Conservation (phyloP, 495 filamentous ascomycete species). For the Parmelia sp. region DNA sequence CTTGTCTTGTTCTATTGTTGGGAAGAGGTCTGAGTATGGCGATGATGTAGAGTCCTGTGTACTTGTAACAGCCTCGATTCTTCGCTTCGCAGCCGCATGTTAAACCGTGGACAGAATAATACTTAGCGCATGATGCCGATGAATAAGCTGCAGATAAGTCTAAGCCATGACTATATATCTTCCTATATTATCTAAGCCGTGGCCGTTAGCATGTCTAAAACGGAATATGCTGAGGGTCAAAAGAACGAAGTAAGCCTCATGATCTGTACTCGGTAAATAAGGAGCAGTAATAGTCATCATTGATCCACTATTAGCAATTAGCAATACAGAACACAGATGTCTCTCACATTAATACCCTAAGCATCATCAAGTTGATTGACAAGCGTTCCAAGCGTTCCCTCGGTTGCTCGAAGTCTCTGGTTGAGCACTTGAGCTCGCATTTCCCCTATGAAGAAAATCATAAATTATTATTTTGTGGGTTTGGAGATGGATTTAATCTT, state of each 20-base stretch:
- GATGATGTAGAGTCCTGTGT: background rate
- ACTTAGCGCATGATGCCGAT: background rate
- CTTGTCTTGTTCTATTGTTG: background rate
- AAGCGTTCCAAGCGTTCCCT: no score
- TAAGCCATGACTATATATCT: background rate
- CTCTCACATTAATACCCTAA: background rate
- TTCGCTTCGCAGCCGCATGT: background rate
- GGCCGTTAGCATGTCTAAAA: background rate
- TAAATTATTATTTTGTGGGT: no score
- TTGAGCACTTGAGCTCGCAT: background rate
- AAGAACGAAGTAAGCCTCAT: background rate
- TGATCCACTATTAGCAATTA: background rate
- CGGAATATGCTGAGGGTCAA: background rate
- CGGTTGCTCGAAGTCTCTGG: background rate
- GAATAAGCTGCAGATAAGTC: background rate
- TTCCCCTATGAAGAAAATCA: background rate
- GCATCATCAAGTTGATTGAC: background rate
- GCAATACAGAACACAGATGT: background rate
- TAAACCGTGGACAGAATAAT: background rate
- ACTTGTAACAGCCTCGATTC: background rate
- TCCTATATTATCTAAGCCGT: background rate
- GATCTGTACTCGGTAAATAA: background rate
- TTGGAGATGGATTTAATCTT: background rate
- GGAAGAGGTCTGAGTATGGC: background rate
- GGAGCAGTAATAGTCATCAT: background rate